Conservation (phyloP, 495 filamentous ascomycete species). For the Penicillium macrosclerotiorum region DNA sequence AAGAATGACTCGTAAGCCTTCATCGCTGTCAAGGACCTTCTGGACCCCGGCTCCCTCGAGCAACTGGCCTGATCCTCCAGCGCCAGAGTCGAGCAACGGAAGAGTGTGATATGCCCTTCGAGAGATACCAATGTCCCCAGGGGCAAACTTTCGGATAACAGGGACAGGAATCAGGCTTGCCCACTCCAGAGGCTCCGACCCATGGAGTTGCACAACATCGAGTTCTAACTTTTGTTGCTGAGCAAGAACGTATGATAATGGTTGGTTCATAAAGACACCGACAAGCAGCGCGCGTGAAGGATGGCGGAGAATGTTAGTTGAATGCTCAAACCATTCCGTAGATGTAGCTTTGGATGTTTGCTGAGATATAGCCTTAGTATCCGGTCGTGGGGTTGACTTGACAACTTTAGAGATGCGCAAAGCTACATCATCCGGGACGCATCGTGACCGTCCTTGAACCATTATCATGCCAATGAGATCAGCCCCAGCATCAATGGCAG, state of each 20-base stretch:
- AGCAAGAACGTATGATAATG: constrained; percentile 72
- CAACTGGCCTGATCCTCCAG: constrained; percentile 75
- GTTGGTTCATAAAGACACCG: constrained; percentile 92
- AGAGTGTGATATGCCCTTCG: constrained; percentile 77
- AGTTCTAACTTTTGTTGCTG: constrained; percentile 73
- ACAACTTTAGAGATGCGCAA: constrained; percentile 76
- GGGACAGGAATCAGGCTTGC: constrained; percentile 81
- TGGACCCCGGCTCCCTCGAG: constrained; percentile 67
- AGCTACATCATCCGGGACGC: constrained; percentile 73
- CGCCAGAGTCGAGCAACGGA: constrained; percentile 80
- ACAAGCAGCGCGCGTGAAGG: constrained; percentile 73
- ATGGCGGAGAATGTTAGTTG: constrained; percentile 47
- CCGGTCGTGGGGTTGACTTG: constrained; percentile 54
- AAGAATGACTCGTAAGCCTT: constrained; percentile 65
- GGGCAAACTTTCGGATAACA: constrained; percentile 79
- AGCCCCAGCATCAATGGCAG: constrained; percentile 82
- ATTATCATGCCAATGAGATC: constrained; percentile 93
- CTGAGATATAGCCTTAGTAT: constrained; percentile 22
- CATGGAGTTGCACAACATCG: constrained; percentile 93
- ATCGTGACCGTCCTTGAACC: constrained; percentile 74
- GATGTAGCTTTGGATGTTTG: constrained; percentile 34
- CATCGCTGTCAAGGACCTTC: constrained; percentile 58
- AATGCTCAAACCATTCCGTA: constrained; percentile 63
- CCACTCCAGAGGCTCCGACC: constrained; percentile 90
- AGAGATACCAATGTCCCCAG: constrained; percentile 66